Percentiles rank a stretch among this genome's conserved stretches.
Evolutionary conservation across 306 rosid genomes (phyloP).

Genomic region (Elaeagnus macrophylla): DNA sequence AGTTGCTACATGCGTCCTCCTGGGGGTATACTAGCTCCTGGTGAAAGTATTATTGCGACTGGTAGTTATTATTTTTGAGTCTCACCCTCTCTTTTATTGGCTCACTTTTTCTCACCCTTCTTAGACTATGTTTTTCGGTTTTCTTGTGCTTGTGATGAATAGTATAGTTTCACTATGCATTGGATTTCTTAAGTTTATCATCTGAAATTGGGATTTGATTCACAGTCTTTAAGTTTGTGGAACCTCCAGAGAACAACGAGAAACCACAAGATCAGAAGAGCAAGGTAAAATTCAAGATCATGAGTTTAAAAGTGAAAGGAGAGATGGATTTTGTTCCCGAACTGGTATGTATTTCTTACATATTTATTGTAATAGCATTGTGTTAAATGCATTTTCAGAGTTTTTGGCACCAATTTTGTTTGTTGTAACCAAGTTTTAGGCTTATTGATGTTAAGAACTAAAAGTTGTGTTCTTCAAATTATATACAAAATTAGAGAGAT

Average conservation of each 20-base stretch:
- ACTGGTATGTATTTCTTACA: slow-evolving; percentile 43
- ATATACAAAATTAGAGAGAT: no score
- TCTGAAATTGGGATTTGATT: slow-evolving; percentile 20
- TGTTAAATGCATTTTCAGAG: no score
- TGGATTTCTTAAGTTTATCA: slow-evolving; percentile 11
- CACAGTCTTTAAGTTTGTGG: slow-evolving; percentile 88
- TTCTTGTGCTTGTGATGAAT: neutral
- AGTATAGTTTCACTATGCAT: slow-evolving; percentile 1
- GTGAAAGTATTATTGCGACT: slow-evolving; percentile 69
- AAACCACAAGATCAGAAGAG: slow-evolving; percentile 60
- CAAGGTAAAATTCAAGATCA: slow-evolving; percentile 86
- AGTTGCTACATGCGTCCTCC: slow-evolving; percentile 97
- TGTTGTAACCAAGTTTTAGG: no score
- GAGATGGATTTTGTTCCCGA: slow-evolving; percentile 79
- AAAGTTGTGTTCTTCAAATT: no score
- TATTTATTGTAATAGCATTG: neutral
- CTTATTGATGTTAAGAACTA: no score
- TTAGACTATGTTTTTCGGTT: neutral
- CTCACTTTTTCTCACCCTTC: no score
- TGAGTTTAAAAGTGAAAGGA: slow-evolving; percentile 85
- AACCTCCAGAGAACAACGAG: slow-evolving; percentile 80
- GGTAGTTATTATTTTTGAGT: slow-evolving; percentile 38
- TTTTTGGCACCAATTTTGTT: no score
- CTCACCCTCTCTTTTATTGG: slow-evolving; percentile 2
- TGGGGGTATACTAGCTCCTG: slow-evolving; percentile 75